Conservation (phyloP, 495 filamentous ascomycete species). For the Hypoxylon fragiforme region DNA sequence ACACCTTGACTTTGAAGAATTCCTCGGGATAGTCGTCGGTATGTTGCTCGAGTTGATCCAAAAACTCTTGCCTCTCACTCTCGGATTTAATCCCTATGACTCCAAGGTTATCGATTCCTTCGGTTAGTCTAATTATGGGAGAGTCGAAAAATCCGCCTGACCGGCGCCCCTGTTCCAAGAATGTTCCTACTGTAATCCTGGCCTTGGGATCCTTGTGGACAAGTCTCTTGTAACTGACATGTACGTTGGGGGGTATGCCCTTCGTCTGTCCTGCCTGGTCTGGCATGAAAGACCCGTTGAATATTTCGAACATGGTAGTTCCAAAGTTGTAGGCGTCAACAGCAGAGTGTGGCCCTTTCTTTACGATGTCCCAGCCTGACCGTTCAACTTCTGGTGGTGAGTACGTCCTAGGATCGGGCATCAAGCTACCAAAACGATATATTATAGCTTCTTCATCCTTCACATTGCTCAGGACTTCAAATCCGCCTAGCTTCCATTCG, state of each 20-base stretch:
- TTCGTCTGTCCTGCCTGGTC: constrained; percentile 85
- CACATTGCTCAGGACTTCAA: constrained; percentile 90
- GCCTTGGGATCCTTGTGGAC: constrained; percentile 86
- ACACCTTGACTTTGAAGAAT: constrained; percentile 94
- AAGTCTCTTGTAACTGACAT: constrained; percentile 84
- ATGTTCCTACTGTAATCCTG: constrained; percentile 79
- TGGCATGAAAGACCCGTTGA: constrained; percentile 74
- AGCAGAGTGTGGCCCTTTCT: constrained; percentile 77
- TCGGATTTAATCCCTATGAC: constrained; percentile 89
- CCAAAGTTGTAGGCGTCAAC: constrained; percentile 88
- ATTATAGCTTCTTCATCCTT: constrained; percentile 93
- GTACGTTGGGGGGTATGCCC: constrained; percentile 83
- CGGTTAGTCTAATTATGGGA: constrained; percentile 83
- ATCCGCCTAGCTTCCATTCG: constrained; percentile 95
- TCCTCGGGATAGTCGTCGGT: constrained; percentile 95
- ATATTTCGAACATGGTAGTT: constrained; percentile 83
- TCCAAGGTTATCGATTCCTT: constrained; percentile 88
- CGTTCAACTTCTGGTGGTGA: constrained; percentile 84
- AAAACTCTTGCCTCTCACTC: constrained; percentile 79
- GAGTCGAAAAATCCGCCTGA: constrained; percentile 89
- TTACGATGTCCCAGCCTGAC: constrained; percentile 84
- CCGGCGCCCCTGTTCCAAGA: constrained; percentile 85
- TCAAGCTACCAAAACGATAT: constrained; percentile 83
- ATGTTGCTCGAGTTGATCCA: constrained; percentile 82
- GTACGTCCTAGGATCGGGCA: constrained; percentile 81